Conservation (phyloP, 192 early-diverging fungal genomes). For the Haplosporangium gracile region DNA sequence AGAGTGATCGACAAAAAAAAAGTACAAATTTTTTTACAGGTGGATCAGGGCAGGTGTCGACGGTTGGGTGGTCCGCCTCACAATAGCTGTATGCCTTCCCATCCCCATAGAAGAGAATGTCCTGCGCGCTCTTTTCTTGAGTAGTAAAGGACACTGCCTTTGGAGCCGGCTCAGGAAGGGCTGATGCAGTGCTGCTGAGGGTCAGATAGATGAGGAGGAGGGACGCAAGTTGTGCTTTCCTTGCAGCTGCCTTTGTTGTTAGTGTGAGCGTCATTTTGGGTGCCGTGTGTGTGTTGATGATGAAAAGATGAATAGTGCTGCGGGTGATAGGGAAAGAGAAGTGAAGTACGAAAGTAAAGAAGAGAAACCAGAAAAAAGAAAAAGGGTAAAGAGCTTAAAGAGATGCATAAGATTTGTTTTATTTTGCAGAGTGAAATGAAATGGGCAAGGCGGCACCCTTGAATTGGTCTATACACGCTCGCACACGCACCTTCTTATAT, state of each 20-base stretch:
- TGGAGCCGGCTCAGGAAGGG: too few species aligned
- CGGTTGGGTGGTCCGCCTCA: conserved; percentile 1
- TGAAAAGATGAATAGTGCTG: neutral
- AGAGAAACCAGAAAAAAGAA: neutral
- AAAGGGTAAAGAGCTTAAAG: neutral
- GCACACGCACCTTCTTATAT: too few species aligned
- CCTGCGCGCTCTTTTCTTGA: neutral
- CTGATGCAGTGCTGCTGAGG: too few species aligned
- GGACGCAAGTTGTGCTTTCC: neutral
- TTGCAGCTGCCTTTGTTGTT: neutral
- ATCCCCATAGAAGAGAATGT: conserved; percentile 7
- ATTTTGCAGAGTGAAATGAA: too few species aligned
- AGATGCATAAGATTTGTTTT: neutral
- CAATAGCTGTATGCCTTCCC: conserved; percentile 22
- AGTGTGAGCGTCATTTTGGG: neutral
- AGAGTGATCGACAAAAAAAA: too few species aligned
- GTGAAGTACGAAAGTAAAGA: too few species aligned
- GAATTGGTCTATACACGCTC: too few species aligned
- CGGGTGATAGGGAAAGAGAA: neutral
- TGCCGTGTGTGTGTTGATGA: neutral
- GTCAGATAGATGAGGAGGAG: too few species aligned
- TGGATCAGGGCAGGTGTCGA: conserved; percentile 13
- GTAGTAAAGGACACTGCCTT: too few species aligned
- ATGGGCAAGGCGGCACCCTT: too few species aligned
- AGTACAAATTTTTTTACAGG: neutral